Evolutionary conservation across 345 rosid genomes (phyloP).

Genomic region (Salix exigua): DNA sequence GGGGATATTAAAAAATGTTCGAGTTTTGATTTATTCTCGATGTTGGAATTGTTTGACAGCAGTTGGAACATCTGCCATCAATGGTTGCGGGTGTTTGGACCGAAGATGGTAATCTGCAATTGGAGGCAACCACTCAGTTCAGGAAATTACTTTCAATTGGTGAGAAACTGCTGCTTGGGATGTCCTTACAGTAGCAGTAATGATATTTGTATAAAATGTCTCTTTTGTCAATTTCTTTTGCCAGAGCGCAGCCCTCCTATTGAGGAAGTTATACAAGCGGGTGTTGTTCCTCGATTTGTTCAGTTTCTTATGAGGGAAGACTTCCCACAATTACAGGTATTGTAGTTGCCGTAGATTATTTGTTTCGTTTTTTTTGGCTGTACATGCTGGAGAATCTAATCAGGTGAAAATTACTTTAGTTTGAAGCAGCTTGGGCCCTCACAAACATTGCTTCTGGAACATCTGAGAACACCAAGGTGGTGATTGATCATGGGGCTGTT

Average conservation of each 20-base stretch:
- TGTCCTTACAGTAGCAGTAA: not conserved
- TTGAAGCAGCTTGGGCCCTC: constrained; percentile 89
- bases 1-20: not conserved
- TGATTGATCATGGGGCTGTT: constrained; percentile 84
- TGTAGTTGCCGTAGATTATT: not conserved
- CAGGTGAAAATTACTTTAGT: constrained; percentile 35
- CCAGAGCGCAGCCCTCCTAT: constrained; percentile 84
- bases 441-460: constrained; percentile 90
- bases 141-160: constrained; percentile 79
- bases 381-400: not conserved
- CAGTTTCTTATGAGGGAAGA: constrained; percentile 78
- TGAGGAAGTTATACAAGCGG: constrained; percentile 76
- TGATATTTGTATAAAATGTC: not conserved
- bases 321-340: constrained; percentile 83
- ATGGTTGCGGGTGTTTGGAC: constrained; percentile 70
- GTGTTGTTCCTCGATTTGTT: constrained; percentile 80
- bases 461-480: constrained; percentile 84
- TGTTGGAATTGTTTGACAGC: not conserved
- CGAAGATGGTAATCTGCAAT: constrained; percentile 54
- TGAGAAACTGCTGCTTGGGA: constrained; percentile 11
- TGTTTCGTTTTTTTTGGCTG: not conserved
- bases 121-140: constrained; percentile 80
- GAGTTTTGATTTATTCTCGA: not conserved
- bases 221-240: not conserved
- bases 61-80: constrained; percentile 75